A percentile compares a stretch with the other conserved stretches of the same genome.
Conservation (phyloP, 2,329 filamentous ascomycete genomes). For the Microsporum audouinii region DNA sequence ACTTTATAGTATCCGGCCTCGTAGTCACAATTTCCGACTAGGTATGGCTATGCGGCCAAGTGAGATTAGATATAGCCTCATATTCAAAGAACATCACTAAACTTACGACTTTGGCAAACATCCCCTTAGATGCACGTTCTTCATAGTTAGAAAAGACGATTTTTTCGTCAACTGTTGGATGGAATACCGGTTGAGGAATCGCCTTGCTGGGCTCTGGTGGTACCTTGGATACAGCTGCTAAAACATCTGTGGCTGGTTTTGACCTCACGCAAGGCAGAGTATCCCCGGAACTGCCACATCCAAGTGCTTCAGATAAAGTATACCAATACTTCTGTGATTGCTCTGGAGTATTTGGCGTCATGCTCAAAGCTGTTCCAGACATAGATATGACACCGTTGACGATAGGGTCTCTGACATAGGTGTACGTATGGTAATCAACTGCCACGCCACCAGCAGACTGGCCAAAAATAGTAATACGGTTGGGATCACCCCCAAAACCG, state of each 20-base stretch:
- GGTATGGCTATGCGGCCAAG: slow-evolving; percentile 14
- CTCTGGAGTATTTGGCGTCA: slow-evolving; percentile 20
- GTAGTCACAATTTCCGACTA: slow-evolving; percentile 12
- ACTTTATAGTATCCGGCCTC: slow-evolving; percentile 20
- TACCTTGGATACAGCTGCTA: slow-evolving; percentile 8
- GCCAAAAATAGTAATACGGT: slow-evolving; percentile 34
- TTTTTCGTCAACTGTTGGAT: slow-evolving; percentile 29
- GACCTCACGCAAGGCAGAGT: slow-evolving; percentile 12
- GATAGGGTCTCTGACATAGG: slow-evolving; percentile 13
- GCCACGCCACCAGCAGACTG: slow-evolving; percentile 36
- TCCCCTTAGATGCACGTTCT: slow-evolving; percentile 15
- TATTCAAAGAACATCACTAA: slow-evolving; percentile 7
- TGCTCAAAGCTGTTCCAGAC: slow-evolving; percentile 22
- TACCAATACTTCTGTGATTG: slow-evolving; percentile 10
- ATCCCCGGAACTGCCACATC: slow-evolving; percentile 10
- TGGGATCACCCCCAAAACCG: slow-evolving; percentile 33
- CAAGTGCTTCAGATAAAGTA: slow-evolving; percentile 7
- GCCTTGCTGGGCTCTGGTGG: slow-evolving; percentile 7
- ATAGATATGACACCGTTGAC: slow-evolving; percentile 13
- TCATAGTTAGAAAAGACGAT: slow-evolving; percentile 33
- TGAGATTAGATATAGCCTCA: background rate
- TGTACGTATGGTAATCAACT: slow-evolving; percentile 4
- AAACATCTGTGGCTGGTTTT: slow-evolving; percentile 4
- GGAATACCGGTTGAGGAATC: slow-evolving; percentile 24
- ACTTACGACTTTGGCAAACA: slow-evolving; percentile 27